These are phyloP conservation scores for Volutella citrinella DNA, from an alignment of 2,329 filamentous ascomycete genomes.

Conservation along the genomic window DNA sequence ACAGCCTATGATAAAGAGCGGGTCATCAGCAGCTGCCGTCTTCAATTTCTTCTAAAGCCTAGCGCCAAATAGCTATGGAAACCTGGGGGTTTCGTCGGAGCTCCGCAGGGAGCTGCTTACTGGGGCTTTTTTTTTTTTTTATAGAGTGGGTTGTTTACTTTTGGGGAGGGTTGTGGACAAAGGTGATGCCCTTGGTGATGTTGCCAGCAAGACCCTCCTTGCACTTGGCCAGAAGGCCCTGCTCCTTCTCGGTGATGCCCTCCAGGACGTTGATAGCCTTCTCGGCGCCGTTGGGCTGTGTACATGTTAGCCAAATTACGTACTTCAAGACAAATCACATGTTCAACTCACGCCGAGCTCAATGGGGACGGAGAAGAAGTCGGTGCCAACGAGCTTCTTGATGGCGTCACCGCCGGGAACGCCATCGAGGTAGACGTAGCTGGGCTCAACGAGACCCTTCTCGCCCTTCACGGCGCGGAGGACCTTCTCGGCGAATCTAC, in stretches of 20 bases:
- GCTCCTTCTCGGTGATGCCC: slow-evolving; percentile 79
- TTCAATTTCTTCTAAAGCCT: slow-evolving; percentile 34
- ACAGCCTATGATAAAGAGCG: slow-evolving; percentile 35
- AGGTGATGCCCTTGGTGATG: slow-evolving; percentile 90
- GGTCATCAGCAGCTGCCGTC: slow-evolving; percentile 35
- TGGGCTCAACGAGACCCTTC: slow-evolving; percentile 90
- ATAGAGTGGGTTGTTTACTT: slow-evolving; percentile 60
- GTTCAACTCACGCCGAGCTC: slow-evolving; percentile 80
- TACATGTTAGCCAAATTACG: slow-evolving; percentile 27
- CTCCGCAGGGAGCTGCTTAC: slow-evolving; percentile 25
- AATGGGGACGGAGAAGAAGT: slow-evolving; percentile 95
- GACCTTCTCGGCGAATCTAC: slow-evolving; percentile 88
- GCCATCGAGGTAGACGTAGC: slow-evolving; percentile 92
- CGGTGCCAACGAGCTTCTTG: slow-evolving; percentile 75
- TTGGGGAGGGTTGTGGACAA: slow-evolving; percentile 82
- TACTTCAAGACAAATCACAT: slow-evolving; percentile 5
- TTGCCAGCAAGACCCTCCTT: slow-evolving; percentile 83
- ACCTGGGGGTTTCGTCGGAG: slow-evolving; percentile 24
- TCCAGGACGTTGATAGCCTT: slow-evolving; percentile 79
- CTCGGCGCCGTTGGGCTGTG: slow-evolving; percentile 75
- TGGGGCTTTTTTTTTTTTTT: slow-evolving; percentile 17
- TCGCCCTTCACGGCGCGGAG: slow-evolving; percentile 85
- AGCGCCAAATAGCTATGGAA: slow-evolving; percentile 32
- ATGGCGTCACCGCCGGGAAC: slow-evolving; percentile 84
- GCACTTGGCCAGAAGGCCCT: slow-evolving; percentile 75